phyloP scores from a whole-genome alignment of 768 basidiomycete genomes.

The Suillus placidus region DNA sequence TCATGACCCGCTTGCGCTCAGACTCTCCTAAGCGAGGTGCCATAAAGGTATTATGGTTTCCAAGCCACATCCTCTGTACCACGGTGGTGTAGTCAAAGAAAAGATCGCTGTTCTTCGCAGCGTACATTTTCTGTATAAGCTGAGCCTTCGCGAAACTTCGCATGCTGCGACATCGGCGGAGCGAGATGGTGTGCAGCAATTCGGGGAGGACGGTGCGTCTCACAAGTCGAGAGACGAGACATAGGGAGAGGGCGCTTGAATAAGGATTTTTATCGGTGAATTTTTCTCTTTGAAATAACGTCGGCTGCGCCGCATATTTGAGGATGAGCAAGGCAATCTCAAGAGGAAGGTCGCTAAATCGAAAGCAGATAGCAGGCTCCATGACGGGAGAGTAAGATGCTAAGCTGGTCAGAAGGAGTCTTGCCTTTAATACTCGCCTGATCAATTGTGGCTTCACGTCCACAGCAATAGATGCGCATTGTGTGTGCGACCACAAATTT shows the following conservation, averaged over 20 bases:
- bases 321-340: slow-evolving; percentile 41
- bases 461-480: no score
- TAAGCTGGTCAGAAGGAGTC: not conserved
- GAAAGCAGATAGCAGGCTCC: slow-evolving; percentile 4
- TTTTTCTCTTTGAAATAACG: not conserved
- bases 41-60: no score
- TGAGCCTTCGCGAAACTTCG: no score
- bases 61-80: no score
- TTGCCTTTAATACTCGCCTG: not conserved
- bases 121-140: no score
- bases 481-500: not conserved
- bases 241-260: slow-evolving; percentile 33
- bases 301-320: slow-evolving; percentile 31
- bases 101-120: no score
- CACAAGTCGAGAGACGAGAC: slow-evolving; percentile 36
- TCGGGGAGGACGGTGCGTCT: slow-evolving; percentile 39
- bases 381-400: not conserved
- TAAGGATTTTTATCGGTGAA: slow-evolving; percentile 9
- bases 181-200: slow-evolving; percentile 34
- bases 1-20: no score
- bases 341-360: slow-evolving; percentile 31
- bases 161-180: no score
- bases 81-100: no score
- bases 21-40: no score
- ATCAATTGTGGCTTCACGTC: not conserved